phyloP scores from a whole-genome alignment of 2,329 filamentous ascomycete species.

The Fusarium dlaminii region DNA sequence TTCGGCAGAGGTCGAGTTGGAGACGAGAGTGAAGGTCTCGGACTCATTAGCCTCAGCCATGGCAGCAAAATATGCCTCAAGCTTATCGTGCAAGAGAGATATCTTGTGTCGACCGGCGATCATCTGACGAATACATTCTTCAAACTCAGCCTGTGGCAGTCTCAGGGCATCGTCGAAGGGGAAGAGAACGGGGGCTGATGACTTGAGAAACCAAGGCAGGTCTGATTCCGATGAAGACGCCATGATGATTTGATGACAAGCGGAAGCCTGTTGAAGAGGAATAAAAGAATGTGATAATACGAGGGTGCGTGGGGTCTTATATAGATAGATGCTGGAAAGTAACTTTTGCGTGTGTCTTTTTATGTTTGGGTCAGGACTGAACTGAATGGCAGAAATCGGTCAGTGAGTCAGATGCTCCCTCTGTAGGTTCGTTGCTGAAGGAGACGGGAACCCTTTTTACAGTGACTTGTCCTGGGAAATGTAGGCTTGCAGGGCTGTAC shows the following conservation, averaged over 20 bases:
- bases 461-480: not conserved
- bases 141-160: conserved; percentile 47
- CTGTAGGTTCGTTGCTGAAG: not conserved
- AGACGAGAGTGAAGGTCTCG: conserved; percentile 43
- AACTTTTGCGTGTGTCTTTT: not conserved
- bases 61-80: not conserved
- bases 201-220: conserved; percentile 52
- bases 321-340: not conserved
- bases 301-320: not conserved
- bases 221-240: conserved; percentile 30
- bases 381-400: conserved; percentile 3
- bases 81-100: not conserved
- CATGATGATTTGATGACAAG: conserved; percentile 24
- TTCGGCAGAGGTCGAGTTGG: conserved; percentile 39
- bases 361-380: not conserved
- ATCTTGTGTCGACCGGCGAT: conserved; percentile 30
- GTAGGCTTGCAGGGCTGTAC: not conserved
- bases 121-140: conserved; percentile 44
- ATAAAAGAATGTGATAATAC: not conserved
- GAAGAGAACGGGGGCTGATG: conserved; percentile 51
- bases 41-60: conserved; percentile 30
- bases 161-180: conserved; percentile 50
- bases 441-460: not conserved
- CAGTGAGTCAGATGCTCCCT: conserved; percentile 27
- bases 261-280: not conserved